Conservation (phyloP, 371 early-diverging fungal species). For the Mucor mucedo region DNA sequence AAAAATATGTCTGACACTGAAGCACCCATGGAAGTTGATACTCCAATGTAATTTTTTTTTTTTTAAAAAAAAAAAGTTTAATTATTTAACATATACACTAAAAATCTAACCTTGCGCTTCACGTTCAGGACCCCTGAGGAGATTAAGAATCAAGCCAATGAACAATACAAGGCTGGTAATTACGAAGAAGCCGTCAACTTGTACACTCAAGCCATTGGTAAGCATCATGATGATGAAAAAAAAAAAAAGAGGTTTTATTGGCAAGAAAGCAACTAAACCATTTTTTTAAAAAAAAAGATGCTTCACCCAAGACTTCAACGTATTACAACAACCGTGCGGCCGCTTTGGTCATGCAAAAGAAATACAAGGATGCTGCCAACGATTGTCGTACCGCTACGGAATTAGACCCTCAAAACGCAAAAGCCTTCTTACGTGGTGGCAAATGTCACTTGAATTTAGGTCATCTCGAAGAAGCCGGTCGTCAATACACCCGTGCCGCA, state of each 20-base stretch:
- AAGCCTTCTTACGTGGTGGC: constrained; percentile 74
- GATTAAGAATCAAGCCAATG: constrained; percentile 63
- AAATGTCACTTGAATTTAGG: constrained; percentile 78
- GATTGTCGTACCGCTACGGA: constrained; percentile 74
- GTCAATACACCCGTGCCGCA: constrained; percentile 49
- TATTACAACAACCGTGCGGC: constrained; percentile 86
- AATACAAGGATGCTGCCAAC: constrained; percentile 65
- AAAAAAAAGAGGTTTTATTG: constrained; percentile 1
- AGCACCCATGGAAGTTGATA: constrained; percentile 31
- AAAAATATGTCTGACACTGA: constrained; percentile 22
- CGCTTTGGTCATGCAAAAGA: constrained; percentile 74
- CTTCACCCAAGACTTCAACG: constrained; percentile 67
- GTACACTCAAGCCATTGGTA: constrained; percentile 69
- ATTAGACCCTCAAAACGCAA: constrained; percentile 69
- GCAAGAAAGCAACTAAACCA: constrained; percentile 52
- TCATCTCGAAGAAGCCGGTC: constrained; percentile 57
- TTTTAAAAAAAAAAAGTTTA: neutral
- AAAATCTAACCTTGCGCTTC: neutral
- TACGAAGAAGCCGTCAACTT: constrained; percentile 64
- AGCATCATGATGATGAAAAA: constrained; percentile 17
- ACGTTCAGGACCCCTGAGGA: constrained; percentile 52
- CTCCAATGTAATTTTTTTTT: constrained; percentile 20
- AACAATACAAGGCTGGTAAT: constrained; percentile 63
- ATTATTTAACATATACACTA: neutral
- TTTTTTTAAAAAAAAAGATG: constrained; percentile 39